These are phyloP conservation scores for Xylona heveae DNA, from an alignment of 495 filamentous ascomycete species.

Conservation along the genomic window DNA sequence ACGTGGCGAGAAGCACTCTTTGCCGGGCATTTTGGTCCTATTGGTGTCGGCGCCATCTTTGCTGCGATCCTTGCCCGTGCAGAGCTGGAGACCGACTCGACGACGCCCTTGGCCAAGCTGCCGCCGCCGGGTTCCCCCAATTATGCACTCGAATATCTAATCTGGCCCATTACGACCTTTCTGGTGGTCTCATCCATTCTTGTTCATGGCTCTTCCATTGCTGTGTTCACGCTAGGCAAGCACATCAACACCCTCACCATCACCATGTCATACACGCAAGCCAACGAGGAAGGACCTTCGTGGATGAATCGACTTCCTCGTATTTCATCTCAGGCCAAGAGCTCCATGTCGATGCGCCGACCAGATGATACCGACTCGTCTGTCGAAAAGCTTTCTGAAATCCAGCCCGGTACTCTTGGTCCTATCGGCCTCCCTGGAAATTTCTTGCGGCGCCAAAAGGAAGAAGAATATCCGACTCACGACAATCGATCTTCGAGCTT, in stretches of 20 bases:
- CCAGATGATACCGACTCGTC: constrained; percentile 31
- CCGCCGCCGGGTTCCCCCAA: constrained; percentile 29
- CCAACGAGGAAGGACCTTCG: constrained; percentile 67
- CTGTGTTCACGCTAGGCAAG: constrained; percentile 94
- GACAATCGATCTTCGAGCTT: constrained; percentile 37
- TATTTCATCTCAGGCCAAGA: constrained; percentile 64
- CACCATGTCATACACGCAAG: constrained; percentile 85
- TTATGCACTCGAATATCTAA: constrained; percentile 51
- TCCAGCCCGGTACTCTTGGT: constrained; percentile 59
- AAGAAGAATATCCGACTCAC: constrained; percentile 39
- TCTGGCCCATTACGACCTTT: constrained; percentile 94
- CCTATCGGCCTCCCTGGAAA: constrained; percentile 54
- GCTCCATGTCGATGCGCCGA: constrained; percentile 62
- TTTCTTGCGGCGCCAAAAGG: constrained; percentile 56
- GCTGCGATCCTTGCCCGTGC: constrained; percentile 80
- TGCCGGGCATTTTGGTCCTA: constrained; percentile 94
- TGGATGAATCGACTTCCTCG: constrained; percentile 94
- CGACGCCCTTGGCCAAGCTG: constrained; percentile 44
- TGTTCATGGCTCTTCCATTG: constrained; percentile 93
- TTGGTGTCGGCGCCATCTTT: constrained; percentile 94
- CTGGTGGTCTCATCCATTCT: constrained; percentile 86
- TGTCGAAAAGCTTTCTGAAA: constrained; percentile 41
- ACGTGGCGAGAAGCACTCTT: constrained; percentile 97
- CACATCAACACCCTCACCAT: constrained; percentile 93
- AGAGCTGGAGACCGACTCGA: constrained; percentile 54